Percentiles rank a stretch among this genome's conserved stretches.
Evolutionary conservation across 257 asterid genomes (phyloP).

Genomic region (Nicotiana benthamiana): DNA sequence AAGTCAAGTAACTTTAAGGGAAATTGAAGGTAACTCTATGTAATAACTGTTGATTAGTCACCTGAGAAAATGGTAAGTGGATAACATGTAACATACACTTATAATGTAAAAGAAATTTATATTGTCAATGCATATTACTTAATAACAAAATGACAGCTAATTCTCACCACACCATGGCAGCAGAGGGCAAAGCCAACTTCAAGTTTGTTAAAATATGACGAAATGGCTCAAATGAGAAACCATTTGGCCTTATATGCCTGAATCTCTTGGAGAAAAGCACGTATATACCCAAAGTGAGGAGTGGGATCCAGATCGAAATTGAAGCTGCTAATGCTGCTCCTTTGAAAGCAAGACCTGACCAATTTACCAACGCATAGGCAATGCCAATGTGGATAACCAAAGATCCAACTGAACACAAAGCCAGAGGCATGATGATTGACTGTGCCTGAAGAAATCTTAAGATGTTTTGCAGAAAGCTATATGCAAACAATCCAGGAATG

Average conservation of each 20-base stretch:
- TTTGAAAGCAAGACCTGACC: slow-evolving; percentile 33
- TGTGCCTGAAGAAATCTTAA: slow-evolving; percentile 73
- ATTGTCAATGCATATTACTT: no score
- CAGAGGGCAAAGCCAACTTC: slow-evolving; percentile 61
- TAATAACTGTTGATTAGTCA: no score
- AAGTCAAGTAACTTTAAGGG: no score
- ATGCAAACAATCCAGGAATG: slow-evolving; percentile 64
- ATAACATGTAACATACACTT: no score
- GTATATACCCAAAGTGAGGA: slow-evolving; percentile 33
- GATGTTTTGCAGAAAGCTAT: slow-evolving; percentile 47
- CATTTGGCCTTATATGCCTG: slow-evolving; percentile 35
- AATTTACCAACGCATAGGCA: slow-evolving; percentile 37
- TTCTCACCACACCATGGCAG: slow-evolving; percentile 68
- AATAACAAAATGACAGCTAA: neutral
- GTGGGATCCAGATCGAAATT: slow-evolving; percentile 53
- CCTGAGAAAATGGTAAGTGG: no score
- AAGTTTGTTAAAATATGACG: slow-evolving; percentile 21
- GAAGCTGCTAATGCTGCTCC: slow-evolving; percentile 69
- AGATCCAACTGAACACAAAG: slow-evolving; percentile 45
- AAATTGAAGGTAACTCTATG: no score
- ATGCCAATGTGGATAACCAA: slow-evolving; percentile 42
- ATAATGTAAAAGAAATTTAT: no score
- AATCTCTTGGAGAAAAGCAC: slow-evolving; percentile 33
- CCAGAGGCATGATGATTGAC: slow-evolving; percentile 41
- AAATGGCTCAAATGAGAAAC: slow-evolving; percentile 39